Evolutionary conservation across 768 basidiomycete genomes (phyloP).

Genomic region (Lactifluus volemus): DNA sequence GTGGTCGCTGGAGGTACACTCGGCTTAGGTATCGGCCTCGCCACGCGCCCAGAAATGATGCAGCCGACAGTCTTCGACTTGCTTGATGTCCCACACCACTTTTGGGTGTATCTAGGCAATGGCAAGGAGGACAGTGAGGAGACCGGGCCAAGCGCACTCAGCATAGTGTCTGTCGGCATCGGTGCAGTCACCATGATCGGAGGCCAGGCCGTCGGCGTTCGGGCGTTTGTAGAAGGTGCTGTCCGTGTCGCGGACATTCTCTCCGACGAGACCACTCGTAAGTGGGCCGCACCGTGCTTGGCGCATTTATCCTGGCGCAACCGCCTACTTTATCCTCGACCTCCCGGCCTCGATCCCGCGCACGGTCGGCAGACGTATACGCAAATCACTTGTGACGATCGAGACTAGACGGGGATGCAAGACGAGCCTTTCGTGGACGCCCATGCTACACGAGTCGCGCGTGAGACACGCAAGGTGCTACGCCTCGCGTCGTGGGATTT

Average conservation of each 20-base stretch:
- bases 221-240: constrained; percentile 69
- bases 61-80: constrained; percentile 79
- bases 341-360: constrained; percentile 83
- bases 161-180: constrained; percentile 66
- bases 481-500: constrained; percentile 87
- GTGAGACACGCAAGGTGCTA: constrained; percentile 91
- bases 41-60: constrained; percentile 65
- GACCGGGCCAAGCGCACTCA: constrained; percentile 51
- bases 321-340: constrained; percentile 77
- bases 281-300: constrained; percentile 86
- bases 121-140: constrained; percentile 33
- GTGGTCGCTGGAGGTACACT: constrained; percentile 70
- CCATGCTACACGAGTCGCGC: constrained; percentile 61
- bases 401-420: constrained; percentile 39
- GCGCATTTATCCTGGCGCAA: constrained; percentile 66
- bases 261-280: constrained; percentile 69
- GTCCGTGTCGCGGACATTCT: constrained; percentile 71
- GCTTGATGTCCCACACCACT: constrained; percentile 76
- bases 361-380: constrained; percentile 81
- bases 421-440: constrained; percentile 52
- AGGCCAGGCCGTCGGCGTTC: constrained; percentile 68
- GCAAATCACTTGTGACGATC: constrained; percentile 45
- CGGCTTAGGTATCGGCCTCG: constrained; percentile 78
- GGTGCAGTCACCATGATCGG: constrained; percentile 88
- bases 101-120: constrained; percentile 63